Evolutionary conservation across 768 basidiomycete species (phyloP).

Genomic region (Calocybe indica): DNA sequence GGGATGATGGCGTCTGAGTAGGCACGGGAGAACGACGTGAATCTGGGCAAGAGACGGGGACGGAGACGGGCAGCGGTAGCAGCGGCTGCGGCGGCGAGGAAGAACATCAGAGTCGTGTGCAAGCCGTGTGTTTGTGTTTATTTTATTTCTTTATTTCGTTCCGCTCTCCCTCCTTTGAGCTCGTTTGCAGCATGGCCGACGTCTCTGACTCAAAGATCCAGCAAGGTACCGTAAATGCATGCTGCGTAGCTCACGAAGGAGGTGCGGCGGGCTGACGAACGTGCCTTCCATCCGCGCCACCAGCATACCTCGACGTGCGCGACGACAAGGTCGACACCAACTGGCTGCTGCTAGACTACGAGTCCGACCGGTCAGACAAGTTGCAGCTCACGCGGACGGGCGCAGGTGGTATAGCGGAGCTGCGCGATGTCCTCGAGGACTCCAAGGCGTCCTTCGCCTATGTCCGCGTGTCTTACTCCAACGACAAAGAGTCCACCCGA

Average conservation of each 20-base stretch:
- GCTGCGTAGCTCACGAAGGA: constrained; percentile 3
- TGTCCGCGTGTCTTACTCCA: constrained; percentile 76
- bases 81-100: too few species aligned
- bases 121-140: not conserved
- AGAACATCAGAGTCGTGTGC: constrained; percentile 3
- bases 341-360: constrained; percentile 90
- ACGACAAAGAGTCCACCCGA: constrained; percentile 79
- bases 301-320: constrained; percentile 87
- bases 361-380: constrained; percentile 78
- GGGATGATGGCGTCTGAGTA: constrained; percentile 10
- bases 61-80: too few species aligned
- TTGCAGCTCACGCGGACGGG: constrained; percentile 76
- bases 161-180: not conserved
- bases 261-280: not conserved
- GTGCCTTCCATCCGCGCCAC: not conserved
- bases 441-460: constrained; percentile 81
- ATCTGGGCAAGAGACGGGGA: too few species aligned
- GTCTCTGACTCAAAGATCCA: constrained; percentile 65
- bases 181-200: constrained; percentile 59
- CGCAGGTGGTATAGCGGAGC: constrained; percentile 71
- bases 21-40: constrained; percentile 9
- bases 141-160: too few species aligned
- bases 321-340: constrained; percentile 81
- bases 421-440: constrained; percentile 65
- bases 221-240: constrained; percentile 45